Base-by-base conservation (phyloP, 768 basidiomycete genomes). In the Boletus huronensis region DNA sequence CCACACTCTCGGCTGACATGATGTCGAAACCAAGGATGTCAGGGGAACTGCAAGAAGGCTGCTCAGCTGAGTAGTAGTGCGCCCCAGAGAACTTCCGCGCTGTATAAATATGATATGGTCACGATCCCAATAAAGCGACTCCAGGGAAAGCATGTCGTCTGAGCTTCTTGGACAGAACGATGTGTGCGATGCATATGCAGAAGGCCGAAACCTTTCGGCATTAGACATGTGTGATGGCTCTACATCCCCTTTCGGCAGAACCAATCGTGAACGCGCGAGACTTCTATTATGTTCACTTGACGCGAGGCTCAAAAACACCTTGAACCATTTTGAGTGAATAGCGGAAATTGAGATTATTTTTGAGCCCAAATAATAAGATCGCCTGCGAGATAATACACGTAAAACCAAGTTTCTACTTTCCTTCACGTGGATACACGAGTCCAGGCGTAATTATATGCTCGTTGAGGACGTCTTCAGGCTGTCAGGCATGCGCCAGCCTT, bases 61-160 rank as follows among this genome's bases (percentile, higher is more conserved):
- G 28, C 34, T 26, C 38, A 16, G 21, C 28, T 34, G 48, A 31
- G 11, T 36, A 23, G 26, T 36, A 3, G 14, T 50, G 35, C 7
- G 8, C 21, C 31, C 17, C 23, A 21, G 29, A 23, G 6, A 26
- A 35, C 17, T 28, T 47, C 23, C 5, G 11, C 23, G 13, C 48
- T 9, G 38, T 60, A 64, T 64, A 63, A 50, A 53, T 63, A 63
- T 19, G 50, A 21, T 35, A 32, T 39, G 40, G 29, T 47, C 45
- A 58, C 19, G 45, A 41, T 40, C 43, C 31, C 25, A 17, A 35
- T 41, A 39, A 45, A 52, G 13, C 23, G 19, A 38, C 25, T 10
- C 42, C 26, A 44, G 35, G 50, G 28, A 51, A 50, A 39, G 35
- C 25, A 52, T 52, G 43, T 19, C 35, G 13, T 41, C 7, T 36